Base-by-base conservation (phyloP, 495 filamentous ascomycete species). In the Penicillium malachiteum region DNA sequence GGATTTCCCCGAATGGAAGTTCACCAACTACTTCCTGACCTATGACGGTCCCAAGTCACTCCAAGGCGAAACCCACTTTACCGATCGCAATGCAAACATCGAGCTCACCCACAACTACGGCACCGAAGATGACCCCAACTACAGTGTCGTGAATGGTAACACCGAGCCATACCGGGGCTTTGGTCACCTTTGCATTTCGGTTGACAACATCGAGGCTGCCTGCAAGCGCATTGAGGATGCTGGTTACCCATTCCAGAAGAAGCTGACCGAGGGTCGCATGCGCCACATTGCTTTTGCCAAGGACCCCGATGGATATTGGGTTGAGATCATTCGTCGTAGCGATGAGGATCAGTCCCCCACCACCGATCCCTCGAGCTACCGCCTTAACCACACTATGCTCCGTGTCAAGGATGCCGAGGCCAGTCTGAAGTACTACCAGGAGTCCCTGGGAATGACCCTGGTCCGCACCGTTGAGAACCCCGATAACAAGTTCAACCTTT, bases 101-200 rank as follows among this genome's bases (percentile, higher is more conserved):
- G 94, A 98, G 68, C 84, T 98, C 55, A 96, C 91, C 52, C 94
- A 98, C 81, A 97, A 97, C 80, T 89, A 96, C 71, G 94, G 94
- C 64, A 97, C 92, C 13, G 94, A 97, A 73, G 80, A 80, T 54
- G 90, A 97, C 69, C 83, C 87, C 16, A 77, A 84, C 66, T 97
- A 89, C 80, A 87, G 84, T 66, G 75, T 93, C 57, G 85, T 82
- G 60, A 97, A 92, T 68, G 94, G 94, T 52, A 98, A 98, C 77
- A 84, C 79, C 16, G 91, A 96, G 53, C 93, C 91, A 0, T 73
- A 86, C 71, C 84, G 84, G 54, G 91, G 94, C 9, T 98, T 97
- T 69, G 93, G 94, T 16, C 94, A 98, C 72, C 82, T 90, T 30
- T 90, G 87, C 65, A 81, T 98, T 69, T 83, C 83, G 21, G 92